phyloP scores from a whole-genome alignment of 768 basidiomycete species.

The Tulasnella sp. region DNA sequence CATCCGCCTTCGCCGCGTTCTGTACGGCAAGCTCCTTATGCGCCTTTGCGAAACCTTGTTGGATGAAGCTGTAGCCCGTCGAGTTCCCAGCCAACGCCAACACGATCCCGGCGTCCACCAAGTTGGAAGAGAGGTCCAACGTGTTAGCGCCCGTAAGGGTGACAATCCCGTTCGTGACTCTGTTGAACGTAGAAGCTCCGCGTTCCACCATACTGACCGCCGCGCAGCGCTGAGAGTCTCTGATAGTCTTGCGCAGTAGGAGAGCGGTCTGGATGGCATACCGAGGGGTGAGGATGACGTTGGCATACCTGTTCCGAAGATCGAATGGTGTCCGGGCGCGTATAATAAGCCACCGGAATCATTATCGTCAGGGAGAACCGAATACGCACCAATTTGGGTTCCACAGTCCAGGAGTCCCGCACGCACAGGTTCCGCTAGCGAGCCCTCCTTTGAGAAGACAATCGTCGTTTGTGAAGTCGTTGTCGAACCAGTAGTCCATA shows the following conservation, averaged over 20 bases:
- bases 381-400: background rate
- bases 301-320: background rate
- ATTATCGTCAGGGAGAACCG: background rate
- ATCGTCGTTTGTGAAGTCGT: slow-evolving; percentile 10
- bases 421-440: slow-evolving; percentile 2
- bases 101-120: background rate
- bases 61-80: slow-evolving; percentile 30
- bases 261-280: slow-evolving; percentile 10
- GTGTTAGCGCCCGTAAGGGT: slow-evolving; percentile 14
- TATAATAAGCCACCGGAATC: background rate
- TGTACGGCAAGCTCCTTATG: slow-evolving; percentile 43
- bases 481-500: slow-evolving; percentile 15
- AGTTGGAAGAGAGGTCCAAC: slow-evolving; percentile 12
- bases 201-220: slow-evolving; percentile 5
- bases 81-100: slow-evolving; percentile 10
- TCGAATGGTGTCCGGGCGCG: background rate
- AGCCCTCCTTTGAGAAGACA: slow-evolving; percentile 10
- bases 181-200: background rate
- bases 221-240: background rate
- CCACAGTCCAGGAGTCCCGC: slow-evolving; percentile 13
- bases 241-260: slow-evolving; percentile 3
- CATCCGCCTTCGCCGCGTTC: slow-evolving; percentile 40
- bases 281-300: slow-evolving; percentile 15
- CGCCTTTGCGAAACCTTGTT: slow-evolving; percentile 38
- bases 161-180: background rate